Evolutionary conservation across 306 rosid species (phyloP), one percentile per base, ranked within the genome.

Genomic region (Glycyrrhiza uralensis): DNA sequence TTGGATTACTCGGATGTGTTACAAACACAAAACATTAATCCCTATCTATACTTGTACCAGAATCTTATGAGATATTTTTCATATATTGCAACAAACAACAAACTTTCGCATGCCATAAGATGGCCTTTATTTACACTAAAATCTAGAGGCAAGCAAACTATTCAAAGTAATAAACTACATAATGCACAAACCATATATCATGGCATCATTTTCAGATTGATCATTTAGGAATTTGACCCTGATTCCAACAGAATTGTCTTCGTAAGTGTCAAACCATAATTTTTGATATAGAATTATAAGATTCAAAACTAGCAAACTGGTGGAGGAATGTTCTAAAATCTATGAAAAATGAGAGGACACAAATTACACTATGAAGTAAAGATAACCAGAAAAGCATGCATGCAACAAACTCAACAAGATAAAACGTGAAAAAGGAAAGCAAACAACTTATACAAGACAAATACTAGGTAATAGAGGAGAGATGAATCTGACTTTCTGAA

Each of bases 381-480:
- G 23, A 10, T 20, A 26, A 77, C 51, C 52, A 23, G 22, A 20
- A 35, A 7, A 38, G 46, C 42, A 52, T 2, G 11, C 46, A 79
- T 8, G 56, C 41, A 46, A 47, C 63, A 47, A 83, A 60, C 44
- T 24, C 19, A 30, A 47, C 35, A 14, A 15, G 49, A 39, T 49
- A 39, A 52, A 52, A 10, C 66, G 29, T 15, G 24, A 64, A 29
- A 33, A 52, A 15, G 49, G 56, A 66, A 29, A 67, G 42, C 26
- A 61, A 61, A 51, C 26, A 62, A 73, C 1, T 60, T 12, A 62
- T 56, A 50, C 71, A 67, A 44, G 73, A 32, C 30, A 41, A 58
- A 45, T 10, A 33, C 23, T 26, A 60, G 26, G 35, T 15, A 60
- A 51, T 46, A 9, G 29, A 66, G 71, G 23, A 66, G 11, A 66